These are phyloP conservation scores for Murraya paniculata DNA, from an alignment of 345 rosid species.

Conservation along the genomic window DNA sequence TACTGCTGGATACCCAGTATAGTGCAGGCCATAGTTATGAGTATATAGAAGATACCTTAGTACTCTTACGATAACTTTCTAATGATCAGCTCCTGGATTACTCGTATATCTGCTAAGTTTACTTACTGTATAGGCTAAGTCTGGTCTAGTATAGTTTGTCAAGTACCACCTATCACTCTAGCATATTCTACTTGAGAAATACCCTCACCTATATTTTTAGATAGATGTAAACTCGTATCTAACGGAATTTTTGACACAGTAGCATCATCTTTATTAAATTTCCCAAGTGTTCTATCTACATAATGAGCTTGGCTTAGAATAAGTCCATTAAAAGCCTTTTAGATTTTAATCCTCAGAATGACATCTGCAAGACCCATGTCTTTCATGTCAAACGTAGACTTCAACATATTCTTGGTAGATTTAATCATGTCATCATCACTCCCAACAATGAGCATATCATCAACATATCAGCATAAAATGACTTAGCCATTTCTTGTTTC, in stretches of 20 bases:
- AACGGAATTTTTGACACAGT: no score
- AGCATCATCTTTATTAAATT: no score
- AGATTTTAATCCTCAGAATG: no score
- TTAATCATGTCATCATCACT: neutral
- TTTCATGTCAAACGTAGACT: neutral
- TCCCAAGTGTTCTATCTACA: no score
- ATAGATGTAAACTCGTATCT: no score
- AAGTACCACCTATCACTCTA: neutral
- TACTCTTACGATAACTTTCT: neutral
- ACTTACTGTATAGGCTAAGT: neutral
- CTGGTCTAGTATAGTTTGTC: neutral
- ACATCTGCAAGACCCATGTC: no score
- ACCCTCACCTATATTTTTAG: no score
- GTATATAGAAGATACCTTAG: neutral
- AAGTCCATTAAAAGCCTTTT: no score
- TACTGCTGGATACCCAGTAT: neutral
- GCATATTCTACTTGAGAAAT: no score
- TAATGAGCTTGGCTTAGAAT: no score
- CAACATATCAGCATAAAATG: neutral
- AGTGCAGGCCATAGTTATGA: no score
- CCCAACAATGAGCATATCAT: neutral
- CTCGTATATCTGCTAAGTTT: neutral
- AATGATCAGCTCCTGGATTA: neutral
- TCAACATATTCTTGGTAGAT: no score
- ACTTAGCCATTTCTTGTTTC: neutral